phyloP scores from a whole-genome alignment of 306 rosid species.

The Oemleria cerasiformis region DNA sequence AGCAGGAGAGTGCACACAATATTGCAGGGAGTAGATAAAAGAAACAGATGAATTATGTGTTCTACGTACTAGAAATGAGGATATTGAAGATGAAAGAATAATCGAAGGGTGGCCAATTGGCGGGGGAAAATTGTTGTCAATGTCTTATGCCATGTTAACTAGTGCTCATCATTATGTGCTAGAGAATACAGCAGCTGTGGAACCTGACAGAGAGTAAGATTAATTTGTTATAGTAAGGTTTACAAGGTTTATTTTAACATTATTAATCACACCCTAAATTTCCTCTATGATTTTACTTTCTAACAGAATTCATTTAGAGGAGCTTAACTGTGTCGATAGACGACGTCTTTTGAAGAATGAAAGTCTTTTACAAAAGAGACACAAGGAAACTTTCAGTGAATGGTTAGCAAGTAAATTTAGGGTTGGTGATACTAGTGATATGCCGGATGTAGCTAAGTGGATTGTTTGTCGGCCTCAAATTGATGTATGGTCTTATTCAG shows the following conservation, averaged over 20 bases:
- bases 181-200: neutral
- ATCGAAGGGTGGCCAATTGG: neutral
- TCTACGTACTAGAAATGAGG: neutral
- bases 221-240: neutral
- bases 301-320: neutral
- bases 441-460: neutral
- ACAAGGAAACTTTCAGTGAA: neutral
- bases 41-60: neutral
- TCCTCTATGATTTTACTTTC: neutral
- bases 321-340: neutral
- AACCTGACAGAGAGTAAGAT: neutral
- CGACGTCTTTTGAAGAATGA: neutral
- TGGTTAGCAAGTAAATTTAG: neutral
- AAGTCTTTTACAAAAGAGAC: neutral
- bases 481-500: neutral
- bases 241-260: too few relatives aligned
- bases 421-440: too few relatives aligned
- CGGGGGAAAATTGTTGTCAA: too few relatives aligned
- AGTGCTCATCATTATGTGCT: neutral
- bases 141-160: neutral
- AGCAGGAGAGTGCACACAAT: too few relatives aligned
- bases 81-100: neutral
- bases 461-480: neutral
- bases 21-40: too few relatives aligned
- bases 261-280: neutral